These are phyloP conservation scores for Posidonia oceanica DNA, from an alignment of 116 monocot genomes.

Conservation along the genomic window DNA sequence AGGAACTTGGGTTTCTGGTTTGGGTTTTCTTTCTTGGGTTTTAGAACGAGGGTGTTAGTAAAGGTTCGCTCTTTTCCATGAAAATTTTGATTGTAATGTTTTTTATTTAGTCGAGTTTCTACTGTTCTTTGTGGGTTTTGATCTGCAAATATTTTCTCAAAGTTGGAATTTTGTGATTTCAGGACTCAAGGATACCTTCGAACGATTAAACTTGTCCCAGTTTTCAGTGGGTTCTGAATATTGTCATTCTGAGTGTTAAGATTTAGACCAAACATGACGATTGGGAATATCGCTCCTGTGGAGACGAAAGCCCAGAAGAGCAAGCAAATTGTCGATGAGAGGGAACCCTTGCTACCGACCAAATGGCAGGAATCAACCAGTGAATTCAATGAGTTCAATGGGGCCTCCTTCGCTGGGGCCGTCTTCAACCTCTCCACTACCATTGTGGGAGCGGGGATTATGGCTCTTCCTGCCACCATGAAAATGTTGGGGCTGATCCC, in stretches of 20 bases:
- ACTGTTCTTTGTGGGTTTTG: too few relatives aligned
- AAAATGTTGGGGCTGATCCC: slow-evolving; percentile 65
- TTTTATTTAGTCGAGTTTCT: too few relatives aligned
- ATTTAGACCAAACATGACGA: slow-evolving; percentile 28
- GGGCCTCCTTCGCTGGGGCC: slow-evolving; percentile 62
- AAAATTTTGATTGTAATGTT: too few relatives aligned
- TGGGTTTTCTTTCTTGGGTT: too few relatives aligned
- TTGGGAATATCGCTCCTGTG: slow-evolving; percentile 11
- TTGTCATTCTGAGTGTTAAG: background rate
- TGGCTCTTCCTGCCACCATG: slow-evolving; percentile 73
- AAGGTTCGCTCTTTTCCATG: too few relatives aligned
- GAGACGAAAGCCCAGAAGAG: slow-evolving; percentile 12
- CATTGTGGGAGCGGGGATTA: slow-evolving; percentile 81
- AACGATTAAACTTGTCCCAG: background rate
- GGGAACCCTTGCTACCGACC: slow-evolving; percentile 38
- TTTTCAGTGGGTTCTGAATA: background rate
- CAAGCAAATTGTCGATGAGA: slow-evolving; percentile 37
- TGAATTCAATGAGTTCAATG: slow-evolving; percentile 46
- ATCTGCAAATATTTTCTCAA: too few relatives aligned
- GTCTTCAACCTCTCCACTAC: slow-evolving; percentile 81
- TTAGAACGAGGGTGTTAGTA: too few relatives aligned
- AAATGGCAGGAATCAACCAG: slow-evolving; percentile 19
- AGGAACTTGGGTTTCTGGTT: too few relatives aligned
- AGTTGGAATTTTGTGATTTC: background rate
- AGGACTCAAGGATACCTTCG: background rate